Conservation (phyloP, 805 yeast species). For the Pichia eremophila region DNA sequence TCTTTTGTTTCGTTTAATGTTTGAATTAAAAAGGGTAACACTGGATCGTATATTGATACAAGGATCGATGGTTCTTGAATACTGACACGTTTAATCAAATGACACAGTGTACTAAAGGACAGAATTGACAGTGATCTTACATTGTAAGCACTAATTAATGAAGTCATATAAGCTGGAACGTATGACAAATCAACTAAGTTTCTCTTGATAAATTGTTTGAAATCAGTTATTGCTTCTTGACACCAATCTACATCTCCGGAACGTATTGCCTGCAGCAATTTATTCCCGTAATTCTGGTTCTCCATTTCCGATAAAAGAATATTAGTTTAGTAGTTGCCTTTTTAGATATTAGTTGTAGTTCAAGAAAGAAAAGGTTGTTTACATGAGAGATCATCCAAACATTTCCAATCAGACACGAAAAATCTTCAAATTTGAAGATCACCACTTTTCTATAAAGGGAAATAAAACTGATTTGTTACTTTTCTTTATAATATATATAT, state of each 20-base stretch:
- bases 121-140: conserved; percentile 31
- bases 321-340: not conserved
- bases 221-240: conserved; percentile 22
- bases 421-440: too few relatives aligned
- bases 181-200: conserved; percentile 42
- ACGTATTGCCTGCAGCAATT: conserved; percentile 18
- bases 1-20: conserved; percentile 34
- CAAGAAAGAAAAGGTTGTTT: too few relatives aligned
- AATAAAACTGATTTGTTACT: conserved; percentile 22
- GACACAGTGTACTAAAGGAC: conserved; percentile 45
- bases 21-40: conserved; percentile 43
- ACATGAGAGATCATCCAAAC: too few relatives aligned
- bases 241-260: conserved; percentile 13
- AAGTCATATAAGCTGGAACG: conserved; percentile 42
- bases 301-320: conserved; percentile 7
- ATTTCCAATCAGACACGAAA: too few relatives aligned
- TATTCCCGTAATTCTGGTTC: conserved; percentile 15
- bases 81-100: conserved; percentile 47
- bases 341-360: too few relatives aligned
- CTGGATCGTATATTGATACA: conserved; percentile 32
- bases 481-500: conserved; percentile 27
- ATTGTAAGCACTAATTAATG: conserved; percentile 37
- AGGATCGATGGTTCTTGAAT: conserved; percentile 44
- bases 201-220: conserved; percentile 47
- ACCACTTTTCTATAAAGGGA: too few relatives aligned